Base-by-base conservation (phyloP, 2,329 filamentous ascomycete genomes). In the Apiospora kogelbergensis region DNA sequence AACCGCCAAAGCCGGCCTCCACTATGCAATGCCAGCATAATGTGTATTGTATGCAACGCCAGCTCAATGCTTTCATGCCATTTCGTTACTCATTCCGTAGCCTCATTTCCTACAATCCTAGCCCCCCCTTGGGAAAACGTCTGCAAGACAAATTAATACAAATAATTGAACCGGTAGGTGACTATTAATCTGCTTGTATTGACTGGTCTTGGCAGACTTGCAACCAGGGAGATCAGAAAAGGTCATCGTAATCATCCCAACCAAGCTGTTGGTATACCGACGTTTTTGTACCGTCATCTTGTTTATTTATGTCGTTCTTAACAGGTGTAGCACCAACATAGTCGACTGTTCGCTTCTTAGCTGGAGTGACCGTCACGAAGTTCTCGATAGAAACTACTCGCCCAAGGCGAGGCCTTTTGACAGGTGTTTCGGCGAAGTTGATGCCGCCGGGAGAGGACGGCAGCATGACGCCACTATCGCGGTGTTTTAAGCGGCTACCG, bases 201-300 rank as follows among this genome's bases (percentile, higher is more conserved):
- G 41, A 26, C 37, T 17, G 15, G 6, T 20, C n/a, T 20, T 20
- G 11, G 11, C 22, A 44, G n/a, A 22, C 13, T 11, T 24, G 63
- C 13, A 42, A 42, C 24, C 20, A 9, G 37, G 37, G 11, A 53
- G 63, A 22, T 66, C 48, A 71, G 53, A 70, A 67, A 42, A 78
- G 67, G 24, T 88, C 84, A 75, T 81, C 76, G 69, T 83, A 80
- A 70, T 89, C 86, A 70, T 88, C 83, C 88, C 88, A 90, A 63
- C 88, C 87, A 53, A 89, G 76, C 72, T 80, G 80, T 73, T 87
- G 81, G 72, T 86, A 90, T 66, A 89, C 85, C 13, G 84, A 85
- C 71, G 79, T 70, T 42, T 77, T 79, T 66, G 72, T 72, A n/a
- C 30, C 60, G 63, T 40, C 69, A 68, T 68, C 70, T 70, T 70